Conservation (phyloP, 768 basidiomycete species). For the Russula olivacea region DNA sequence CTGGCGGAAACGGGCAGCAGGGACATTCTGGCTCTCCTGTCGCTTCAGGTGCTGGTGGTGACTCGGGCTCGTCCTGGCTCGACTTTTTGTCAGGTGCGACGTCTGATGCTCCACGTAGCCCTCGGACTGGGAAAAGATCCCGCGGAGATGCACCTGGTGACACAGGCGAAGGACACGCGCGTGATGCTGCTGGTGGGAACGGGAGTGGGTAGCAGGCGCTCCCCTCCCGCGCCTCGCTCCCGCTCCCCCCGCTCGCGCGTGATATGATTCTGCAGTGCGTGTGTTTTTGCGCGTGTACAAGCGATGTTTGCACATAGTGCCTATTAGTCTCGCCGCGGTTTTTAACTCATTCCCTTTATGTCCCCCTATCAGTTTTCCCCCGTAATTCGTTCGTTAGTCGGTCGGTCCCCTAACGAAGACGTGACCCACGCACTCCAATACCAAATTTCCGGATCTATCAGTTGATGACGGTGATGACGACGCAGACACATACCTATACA, state of each 20-base stretch:
- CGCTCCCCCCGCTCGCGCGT: not conserved
- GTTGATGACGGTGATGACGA: not conserved
- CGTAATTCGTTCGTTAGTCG: not conserved
- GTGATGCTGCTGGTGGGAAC: constrained; percentile 1
- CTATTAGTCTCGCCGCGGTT: not conserved
- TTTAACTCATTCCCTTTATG: not conserved
- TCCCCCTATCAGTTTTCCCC: not conserved
- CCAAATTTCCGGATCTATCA: not conserved
- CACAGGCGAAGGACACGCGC: constrained; percentile 8
- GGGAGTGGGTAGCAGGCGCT: constrained; percentile 1
- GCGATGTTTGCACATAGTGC: not conserved
- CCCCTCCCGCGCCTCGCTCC: not conserved
- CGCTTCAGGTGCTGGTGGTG: not conserved
- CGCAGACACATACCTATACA: not conserved
- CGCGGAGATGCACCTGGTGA: constrained; percentile 13
- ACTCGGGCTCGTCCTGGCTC: constrained; percentile 22
- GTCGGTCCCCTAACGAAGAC: not conserved
- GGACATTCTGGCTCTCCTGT: not conserved
- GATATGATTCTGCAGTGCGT: not conserved
- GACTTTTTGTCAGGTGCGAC: constrained; percentile 22
- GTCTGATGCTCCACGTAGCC: constrained; percentile 14
- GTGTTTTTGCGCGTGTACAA: not conserved
- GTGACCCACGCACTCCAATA: not conserved
- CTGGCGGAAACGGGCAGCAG: constrained; percentile 4
- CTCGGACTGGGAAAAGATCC: constrained; percentile 15